Evolutionary conservation across 495 filamentous ascomycete species (phyloP).

Genomic region (Haplographium delicatum): DNA sequence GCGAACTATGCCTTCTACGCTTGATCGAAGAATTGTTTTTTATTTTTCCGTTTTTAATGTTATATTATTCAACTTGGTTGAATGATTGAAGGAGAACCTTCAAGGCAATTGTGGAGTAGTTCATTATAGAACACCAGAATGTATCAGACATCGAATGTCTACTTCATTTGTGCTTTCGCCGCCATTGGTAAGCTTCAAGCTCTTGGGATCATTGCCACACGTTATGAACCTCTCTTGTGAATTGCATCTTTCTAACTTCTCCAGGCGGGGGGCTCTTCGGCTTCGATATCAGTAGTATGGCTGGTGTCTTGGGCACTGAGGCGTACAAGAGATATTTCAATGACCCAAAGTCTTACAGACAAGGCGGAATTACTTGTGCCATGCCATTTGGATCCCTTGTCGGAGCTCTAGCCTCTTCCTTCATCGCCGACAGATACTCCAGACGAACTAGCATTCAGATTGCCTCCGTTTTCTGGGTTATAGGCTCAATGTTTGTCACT

Average conservation of each 20-base stretch:
- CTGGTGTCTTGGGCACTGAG: conserved; percentile 55
- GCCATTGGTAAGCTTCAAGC: conserved; percentile 47
- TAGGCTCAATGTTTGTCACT: conserved; percentile 52
- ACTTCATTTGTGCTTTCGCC: conserved; percentile 55
- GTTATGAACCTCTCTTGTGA: no score
- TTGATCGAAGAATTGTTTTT: not conserved
- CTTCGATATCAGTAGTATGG: conserved; percentile 70
- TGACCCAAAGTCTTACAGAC: conserved; percentile 47
- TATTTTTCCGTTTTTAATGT: not conserved
- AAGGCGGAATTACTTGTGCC: conserved; percentile 61
- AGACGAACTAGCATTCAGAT: conserved; percentile 68
- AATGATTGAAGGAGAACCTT: no score
- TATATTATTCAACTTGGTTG: not conserved
- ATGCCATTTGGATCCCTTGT: conserved; percentile 76
- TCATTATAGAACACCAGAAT: conserved; percentile 2
- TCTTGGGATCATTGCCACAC: not conserved
- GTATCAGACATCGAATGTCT: conserved; percentile 18
- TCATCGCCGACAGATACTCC: conserved; percentile 61
- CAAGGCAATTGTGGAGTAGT: not conserved
- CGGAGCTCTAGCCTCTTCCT: conserved; percentile 60
- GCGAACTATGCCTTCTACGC: not conserved
- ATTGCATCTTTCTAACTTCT: not conserved
- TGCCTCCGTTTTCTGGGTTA: conserved; percentile 64
- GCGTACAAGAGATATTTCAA: conserved; percentile 59
- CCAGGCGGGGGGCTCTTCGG: conserved; percentile 63